Conservation (phyloP, 768 basidiomycete genomes). For the Lactifluus echinatus region DNA sequence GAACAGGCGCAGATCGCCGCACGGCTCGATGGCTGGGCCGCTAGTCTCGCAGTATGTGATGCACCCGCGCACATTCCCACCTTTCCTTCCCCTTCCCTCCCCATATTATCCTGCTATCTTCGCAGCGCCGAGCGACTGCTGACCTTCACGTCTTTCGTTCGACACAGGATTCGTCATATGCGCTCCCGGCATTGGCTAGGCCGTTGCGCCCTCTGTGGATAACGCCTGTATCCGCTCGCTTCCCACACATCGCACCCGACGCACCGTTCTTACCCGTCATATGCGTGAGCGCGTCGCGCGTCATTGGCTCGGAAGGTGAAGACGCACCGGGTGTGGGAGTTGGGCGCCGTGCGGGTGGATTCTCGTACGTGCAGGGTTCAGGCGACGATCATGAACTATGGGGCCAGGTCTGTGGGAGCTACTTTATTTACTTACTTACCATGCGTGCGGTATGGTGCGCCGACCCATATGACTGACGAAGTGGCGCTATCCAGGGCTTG, state of each 20-base stretch:
- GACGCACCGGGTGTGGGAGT: slow-evolving; percentile 45
- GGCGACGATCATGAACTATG: slow-evolving; percentile 94
- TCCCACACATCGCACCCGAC: slow-evolving; percentile 34
- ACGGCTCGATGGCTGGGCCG: slow-evolving; percentile 59
- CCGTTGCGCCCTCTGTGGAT: slow-evolving; percentile 88
- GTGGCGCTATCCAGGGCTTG: slow-evolving; percentile 48
- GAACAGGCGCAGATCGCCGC: slow-evolving; percentile 76
- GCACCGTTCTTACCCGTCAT: slow-evolving; percentile 58
- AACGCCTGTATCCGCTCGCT: slow-evolving; percentile 54
- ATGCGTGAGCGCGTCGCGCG: slow-evolving; percentile 80
- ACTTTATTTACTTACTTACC: not conserved
- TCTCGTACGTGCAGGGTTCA: slow-evolving; percentile 84
- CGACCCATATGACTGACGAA: no score
- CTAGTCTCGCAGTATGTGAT: slow-evolving; percentile 48
- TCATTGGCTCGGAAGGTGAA: slow-evolving; percentile 49
- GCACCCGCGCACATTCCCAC: not conserved
- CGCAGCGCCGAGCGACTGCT: not conserved
- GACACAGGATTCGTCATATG: slow-evolving; percentile 62
- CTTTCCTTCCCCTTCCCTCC: no score
- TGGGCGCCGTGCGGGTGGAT: slow-evolving; percentile 59
- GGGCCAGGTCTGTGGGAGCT: slow-evolving; percentile 59
- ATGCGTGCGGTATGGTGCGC: not conserved
- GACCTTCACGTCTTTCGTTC: not conserved
- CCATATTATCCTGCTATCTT: no score
- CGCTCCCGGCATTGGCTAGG: slow-evolving; percentile 44